These are phyloP conservation scores for Nemania serpens DNA, from an alignment of 2,329 filamentous ascomycete species.

Conservation along the genomic window DNA sequence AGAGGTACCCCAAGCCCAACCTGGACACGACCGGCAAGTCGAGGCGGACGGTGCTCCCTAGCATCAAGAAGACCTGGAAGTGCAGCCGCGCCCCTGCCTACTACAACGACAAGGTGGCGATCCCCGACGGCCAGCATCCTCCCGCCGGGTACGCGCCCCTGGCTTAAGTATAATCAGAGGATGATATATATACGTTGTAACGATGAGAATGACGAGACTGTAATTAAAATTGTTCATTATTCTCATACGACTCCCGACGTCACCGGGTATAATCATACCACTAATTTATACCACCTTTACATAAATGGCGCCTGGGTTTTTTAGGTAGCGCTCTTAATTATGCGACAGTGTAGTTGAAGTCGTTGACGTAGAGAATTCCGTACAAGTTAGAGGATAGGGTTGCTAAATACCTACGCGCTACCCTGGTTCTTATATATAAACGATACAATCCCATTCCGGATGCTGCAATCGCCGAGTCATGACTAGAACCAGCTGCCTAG, in stretches of 20 bases:
- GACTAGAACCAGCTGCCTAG: too few species aligned
- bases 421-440: too few species aligned
- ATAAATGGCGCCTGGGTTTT: too few species aligned
- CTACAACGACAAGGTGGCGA: slow-evolving; percentile 47
- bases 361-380: too few species aligned
- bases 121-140: slow-evolving; percentile 50
- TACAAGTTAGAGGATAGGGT: too few species aligned
- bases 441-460: too few species aligned
- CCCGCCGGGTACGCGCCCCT: slow-evolving; percentile 44
- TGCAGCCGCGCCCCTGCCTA: slow-evolving; percentile 47
- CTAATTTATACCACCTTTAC: too few species aligned
- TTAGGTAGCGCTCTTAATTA: too few species aligned
- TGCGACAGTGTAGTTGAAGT: too few species aligned
- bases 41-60: slow-evolving; percentile 44
- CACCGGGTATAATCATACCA: too few species aligned
- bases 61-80: slow-evolving; percentile 47
- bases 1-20: slow-evolving; percentile 48
- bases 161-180: neutral
- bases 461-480: too few species aligned
- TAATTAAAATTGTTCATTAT: neutral
- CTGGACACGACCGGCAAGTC: slow-evolving; percentile 36
- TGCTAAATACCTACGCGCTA: too few species aligned
- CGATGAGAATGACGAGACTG: neutral
- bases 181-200: neutral
- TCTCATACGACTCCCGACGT: neutral